Percentiles rank a stretch among this genome's conserved stretches.
These are phyloP conservation scores for Rubus idaeus DNA, from an alignment of 306 rosid species.

Conservation along the genomic window DNA sequence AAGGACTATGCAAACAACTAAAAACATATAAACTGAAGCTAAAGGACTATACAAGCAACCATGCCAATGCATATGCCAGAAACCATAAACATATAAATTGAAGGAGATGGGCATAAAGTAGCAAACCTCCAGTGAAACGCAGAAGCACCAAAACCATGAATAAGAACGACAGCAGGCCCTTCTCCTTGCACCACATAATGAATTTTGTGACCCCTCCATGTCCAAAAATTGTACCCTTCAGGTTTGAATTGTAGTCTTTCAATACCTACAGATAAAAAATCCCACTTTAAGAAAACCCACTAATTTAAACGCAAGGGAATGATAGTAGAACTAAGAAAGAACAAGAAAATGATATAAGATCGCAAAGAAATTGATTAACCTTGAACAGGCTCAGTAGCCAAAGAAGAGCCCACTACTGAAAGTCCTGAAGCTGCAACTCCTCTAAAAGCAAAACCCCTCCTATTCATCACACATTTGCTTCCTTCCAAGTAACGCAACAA, in stretches of 20 bases:
- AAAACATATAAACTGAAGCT: not conserved
- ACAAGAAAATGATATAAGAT: not conserved
- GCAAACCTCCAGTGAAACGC: slow-evolving; percentile 89
- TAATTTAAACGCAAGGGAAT: no score
- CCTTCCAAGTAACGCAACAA: slow-evolving; percentile 44
- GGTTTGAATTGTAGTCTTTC: slow-evolving; percentile 63
- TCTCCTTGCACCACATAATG: slow-evolving; percentile 95
- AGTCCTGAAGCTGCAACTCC: slow-evolving; percentile 77
- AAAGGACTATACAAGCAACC: not conserved
- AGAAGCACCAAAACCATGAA: slow-evolving; percentile 97
- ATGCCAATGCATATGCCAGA: not conserved
- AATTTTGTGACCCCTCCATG: slow-evolving; percentile 84
- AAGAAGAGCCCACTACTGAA: slow-evolving; percentile 61
- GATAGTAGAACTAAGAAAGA: not conserved
- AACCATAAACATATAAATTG: not conserved
- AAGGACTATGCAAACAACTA: not conserved
- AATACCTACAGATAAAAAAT: slow-evolving; percentile 41
- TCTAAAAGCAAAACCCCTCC: slow-evolving; percentile 59
- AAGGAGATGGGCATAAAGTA: slow-evolving; percentile 5
- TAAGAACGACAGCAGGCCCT: slow-evolving; percentile 84
- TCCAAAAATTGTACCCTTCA: slow-evolving; percentile 89
- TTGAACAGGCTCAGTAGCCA: slow-evolving; percentile 49
- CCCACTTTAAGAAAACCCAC: slow-evolving; percentile 10
- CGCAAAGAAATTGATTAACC: slow-evolving; percentile 36
- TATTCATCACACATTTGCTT: slow-evolving; percentile 69